Percentiles rank a stretch among this genome's conserved stretches.
phyloP scores from a whole-genome alignment of 2,329 filamentous ascomycete genomes.

The Aspergillus floridensis region DNA sequence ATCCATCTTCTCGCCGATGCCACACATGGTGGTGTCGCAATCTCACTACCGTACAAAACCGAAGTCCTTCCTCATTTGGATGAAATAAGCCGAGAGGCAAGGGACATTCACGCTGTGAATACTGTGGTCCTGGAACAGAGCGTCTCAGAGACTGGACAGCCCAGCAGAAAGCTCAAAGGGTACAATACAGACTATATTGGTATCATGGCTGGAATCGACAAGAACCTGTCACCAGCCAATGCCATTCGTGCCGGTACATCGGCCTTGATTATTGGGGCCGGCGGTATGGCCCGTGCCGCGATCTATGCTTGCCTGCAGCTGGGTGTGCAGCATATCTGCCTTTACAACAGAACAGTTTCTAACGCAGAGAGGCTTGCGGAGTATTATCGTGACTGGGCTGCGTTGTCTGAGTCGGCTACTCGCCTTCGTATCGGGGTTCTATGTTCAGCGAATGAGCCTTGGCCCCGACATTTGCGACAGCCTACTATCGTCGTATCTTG shows the following conservation, averaged over 20 bases:
- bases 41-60: constrained; percentile 28
- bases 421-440: constrained; percentile 12
- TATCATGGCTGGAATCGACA: constrained; percentile 25
- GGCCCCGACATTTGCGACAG: constrained; percentile 19
- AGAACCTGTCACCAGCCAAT: constrained; percentile 27
- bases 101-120: constrained; percentile 29
- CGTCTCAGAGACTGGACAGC: background rate
- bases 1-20: constrained; percentile 12
- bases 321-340: constrained; percentile 24
- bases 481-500: constrained; percentile 20
- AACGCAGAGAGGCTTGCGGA: constrained; percentile 20
- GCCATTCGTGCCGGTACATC: constrained; percentile 19
- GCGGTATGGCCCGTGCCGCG: constrained; percentile 29
- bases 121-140: constrained; percentile 18
- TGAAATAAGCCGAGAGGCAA: constrained; percentile 21
- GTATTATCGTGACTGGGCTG: constrained; percentile 14
- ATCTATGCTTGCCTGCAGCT: constrained; percentile 26
- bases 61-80: constrained; percentile 21
- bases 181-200: constrained; percentile 33
- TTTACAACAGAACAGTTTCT: constrained; percentile 26
- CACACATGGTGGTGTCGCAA: constrained; percentile 17
- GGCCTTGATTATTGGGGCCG: constrained; percentile 27
- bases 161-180: constrained; percentile 18
- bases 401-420: background rate
- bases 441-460: constrained; percentile 11